Evolutionary conservation across 164 flowering plant genomes (phyloP).

Genomic region (Dillenia suffruticosa): DNA sequence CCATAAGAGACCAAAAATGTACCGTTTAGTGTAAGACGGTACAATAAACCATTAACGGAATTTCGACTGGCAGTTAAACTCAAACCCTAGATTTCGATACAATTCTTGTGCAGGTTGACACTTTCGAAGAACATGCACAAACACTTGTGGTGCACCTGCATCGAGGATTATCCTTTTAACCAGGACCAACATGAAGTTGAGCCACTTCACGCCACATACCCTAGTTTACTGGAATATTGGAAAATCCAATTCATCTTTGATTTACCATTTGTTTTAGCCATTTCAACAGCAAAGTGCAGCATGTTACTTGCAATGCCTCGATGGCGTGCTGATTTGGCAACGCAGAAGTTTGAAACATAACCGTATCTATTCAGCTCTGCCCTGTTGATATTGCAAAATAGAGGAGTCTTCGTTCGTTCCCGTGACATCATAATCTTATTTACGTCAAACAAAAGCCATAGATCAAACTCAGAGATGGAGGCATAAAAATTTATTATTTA

Average conservation of each 20-base stretch:
- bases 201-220: not conserved
- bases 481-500: not conserved
- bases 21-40: constrained; percentile 2
- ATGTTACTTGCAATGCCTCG: constrained; percentile 77
- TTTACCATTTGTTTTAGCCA: constrained; percentile 52
- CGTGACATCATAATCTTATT: constrained; percentile 15
- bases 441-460: not conserved
- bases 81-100: constrained; percentile 64
- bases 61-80: constrained; percentile 31
- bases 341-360: constrained; percentile 68
- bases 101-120: constrained; percentile 53
- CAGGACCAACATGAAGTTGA: not conserved
- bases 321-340: constrained; percentile 67
- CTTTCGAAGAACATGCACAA: constrained; percentile 54
- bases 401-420: constrained; percentile 46
- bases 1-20: constrained; percentile 17
- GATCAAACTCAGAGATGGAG: not conserved
- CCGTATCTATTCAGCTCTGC: constrained; percentile 38
- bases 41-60: not conserved
- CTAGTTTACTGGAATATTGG: not conserved
- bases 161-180: constrained; percentile 3
- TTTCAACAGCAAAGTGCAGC: constrained; percentile 53
- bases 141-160: constrained; percentile 50
- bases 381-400: constrained; percentile 33
- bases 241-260: not conserved